Conservation (phyloP, 257 asterid genomes). For the Agastache rugosa region DNA sequence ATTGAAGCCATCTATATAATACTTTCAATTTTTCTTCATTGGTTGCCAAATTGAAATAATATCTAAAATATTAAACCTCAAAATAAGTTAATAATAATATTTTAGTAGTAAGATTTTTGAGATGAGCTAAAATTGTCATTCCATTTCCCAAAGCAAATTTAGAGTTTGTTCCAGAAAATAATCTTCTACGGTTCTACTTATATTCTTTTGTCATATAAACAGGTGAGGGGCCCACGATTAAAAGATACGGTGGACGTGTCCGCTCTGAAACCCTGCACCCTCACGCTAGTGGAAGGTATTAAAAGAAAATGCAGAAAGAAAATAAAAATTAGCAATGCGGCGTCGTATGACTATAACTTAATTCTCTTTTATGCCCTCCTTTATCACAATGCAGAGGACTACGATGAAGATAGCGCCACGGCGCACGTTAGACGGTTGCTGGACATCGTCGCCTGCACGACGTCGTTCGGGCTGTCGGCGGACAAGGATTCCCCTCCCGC, state of each 20-base stretch:
- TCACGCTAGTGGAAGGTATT: conserved; percentile 85
- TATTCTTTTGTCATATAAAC: conserved; percentile 21
- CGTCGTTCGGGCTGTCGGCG: conserved; percentile 86
- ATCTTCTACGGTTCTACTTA: background rate
- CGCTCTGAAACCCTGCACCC: conserved; percentile 89
- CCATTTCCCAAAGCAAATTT: conserved; percentile 34
- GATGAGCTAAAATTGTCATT: background rate
- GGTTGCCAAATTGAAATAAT: background rate
- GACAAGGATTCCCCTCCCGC: conserved; percentile 42
- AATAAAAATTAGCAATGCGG: conserved; percentile 1
- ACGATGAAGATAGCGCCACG: conserved; percentile 79
- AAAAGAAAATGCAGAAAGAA: background rate
- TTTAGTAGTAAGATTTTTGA: conserved; percentile 17
- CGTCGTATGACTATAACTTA: conserved; percentile 7
- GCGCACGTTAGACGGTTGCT: conserved; percentile 88
- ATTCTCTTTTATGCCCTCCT: conserved; percentile 42
- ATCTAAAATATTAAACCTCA: background rate
- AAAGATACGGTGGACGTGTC: conserved; percentile 92
- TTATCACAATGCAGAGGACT: conserved; percentile 67
- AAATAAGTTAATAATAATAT: no score
- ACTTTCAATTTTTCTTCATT: background rate
- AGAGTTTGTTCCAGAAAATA: conserved; percentile 11
- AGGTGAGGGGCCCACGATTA: conserved; percentile 88
- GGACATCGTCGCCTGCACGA: conserved; percentile 84
- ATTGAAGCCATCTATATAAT: no score